Conservation (phyloP, 176 grass and related monocot species). For the Carex littledalei region DNA sequence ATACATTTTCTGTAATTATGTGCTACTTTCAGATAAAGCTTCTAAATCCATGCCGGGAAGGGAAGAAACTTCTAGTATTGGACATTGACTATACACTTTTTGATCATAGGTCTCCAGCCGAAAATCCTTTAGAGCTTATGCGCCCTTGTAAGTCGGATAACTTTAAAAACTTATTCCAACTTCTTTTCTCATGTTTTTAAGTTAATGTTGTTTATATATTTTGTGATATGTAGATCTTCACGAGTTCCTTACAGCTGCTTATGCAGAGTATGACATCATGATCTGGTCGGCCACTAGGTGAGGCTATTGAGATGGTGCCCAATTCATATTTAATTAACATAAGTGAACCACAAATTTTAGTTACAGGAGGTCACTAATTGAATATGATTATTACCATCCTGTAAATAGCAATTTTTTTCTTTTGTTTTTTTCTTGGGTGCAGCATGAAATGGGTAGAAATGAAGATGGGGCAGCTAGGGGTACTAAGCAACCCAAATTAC, state of each 20-base stretch:
- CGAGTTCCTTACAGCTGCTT: constrained; percentile 84
- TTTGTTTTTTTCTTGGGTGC: constrained; percentile 17
- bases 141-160: constrained; percentile 67
- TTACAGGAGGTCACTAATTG: neutral
- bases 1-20: constrained; percentile 5
- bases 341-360: neutral
- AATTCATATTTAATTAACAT: neutral
- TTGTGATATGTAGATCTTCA: constrained; percentile 66
- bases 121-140: constrained; percentile 91
- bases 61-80: constrained; percentile 89
- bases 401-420: neutral
- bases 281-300: constrained; percentile 99
- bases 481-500: constrained; percentile 78
- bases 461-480: constrained; percentile 93
- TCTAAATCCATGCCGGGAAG: constrained; percentile 81
- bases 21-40: constrained; percentile 71
- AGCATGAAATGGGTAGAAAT: constrained; percentile 98
- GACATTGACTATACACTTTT: constrained; percentile 99
- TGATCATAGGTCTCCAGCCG: constrained; percentile 78
- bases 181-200: neutral
- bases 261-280: constrained; percentile 91
- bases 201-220: neutral
- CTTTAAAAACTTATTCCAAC: neutral
- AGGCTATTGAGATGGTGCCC: constrained; percentile 17
- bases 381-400: neutral